Conservation (phyloP, 2,329 filamentous ascomycete genomes). For the Colletotrichum higginsianum region DNA sequence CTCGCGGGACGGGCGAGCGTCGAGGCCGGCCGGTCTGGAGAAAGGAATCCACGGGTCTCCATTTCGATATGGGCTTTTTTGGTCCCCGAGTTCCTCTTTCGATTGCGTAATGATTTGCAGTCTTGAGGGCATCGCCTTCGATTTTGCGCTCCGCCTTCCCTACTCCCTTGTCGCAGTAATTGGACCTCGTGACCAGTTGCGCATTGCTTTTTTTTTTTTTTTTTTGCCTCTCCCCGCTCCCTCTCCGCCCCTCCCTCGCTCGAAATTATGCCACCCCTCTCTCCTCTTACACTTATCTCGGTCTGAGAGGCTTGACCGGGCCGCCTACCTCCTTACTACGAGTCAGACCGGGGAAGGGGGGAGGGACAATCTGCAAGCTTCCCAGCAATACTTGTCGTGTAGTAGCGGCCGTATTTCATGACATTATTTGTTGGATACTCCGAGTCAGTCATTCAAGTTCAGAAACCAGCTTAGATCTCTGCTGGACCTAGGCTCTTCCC, state of each 20-base stretch:
- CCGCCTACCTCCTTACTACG: constrained; percentile 6
- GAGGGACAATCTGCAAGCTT: background rate
- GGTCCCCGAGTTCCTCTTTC: background rate
- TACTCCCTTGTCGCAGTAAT: constrained; percentile 31
- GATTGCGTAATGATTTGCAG: constrained; percentile 17
- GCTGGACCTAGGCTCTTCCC: constrained; percentile 6
- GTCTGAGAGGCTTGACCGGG: constrained; percentile 2
- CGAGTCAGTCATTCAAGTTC: constrained; percentile 17
- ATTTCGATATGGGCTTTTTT: background rate
- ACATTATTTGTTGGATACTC: constrained; percentile 5
- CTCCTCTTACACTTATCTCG: constrained; percentile 2
- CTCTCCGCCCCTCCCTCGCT: background rate
- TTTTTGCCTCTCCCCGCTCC: background rate
- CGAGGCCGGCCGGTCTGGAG: background rate
- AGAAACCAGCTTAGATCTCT: constrained; percentile 19
- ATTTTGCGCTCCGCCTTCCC: background rate
- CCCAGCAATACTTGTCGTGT: constrained; percentile 13
- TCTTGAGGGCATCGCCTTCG: constrained; percentile 1
- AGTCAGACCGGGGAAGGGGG: constrained; percentile 18
- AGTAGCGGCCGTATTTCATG: constrained; percentile 13
- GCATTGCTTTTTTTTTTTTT: constrained; percentile 20
- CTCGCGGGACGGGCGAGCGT: constrained; percentile 11
- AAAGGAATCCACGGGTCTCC: constrained; percentile 1
- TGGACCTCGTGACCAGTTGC: constrained; percentile 28
- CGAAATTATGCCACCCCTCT: constrained; percentile 1